Base-by-base conservation (phyloP, 2,329 filamentous ascomycete species). In the Pseudocercospora pini-densiflorae region DNA sequence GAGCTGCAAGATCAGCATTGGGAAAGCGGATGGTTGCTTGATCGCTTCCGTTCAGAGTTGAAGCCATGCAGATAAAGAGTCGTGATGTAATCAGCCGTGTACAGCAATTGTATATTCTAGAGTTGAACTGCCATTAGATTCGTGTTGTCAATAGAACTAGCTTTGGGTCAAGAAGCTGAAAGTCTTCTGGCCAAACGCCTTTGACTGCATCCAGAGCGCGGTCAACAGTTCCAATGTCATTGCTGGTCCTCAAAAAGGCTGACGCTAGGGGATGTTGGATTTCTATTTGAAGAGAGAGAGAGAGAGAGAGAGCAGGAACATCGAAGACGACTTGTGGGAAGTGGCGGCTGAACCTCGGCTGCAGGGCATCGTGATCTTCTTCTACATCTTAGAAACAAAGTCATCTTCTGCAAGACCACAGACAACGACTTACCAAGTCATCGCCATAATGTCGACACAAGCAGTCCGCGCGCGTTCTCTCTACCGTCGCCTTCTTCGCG, bases 401-500 rank as follows among this genome's bases (percentile, higher is more conserved):
- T 1, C 27, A 14, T 19, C 24, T 55, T 7, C 49, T 0, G 2
- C 27, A 47, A 33, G 16, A 27, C 29, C 19, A 36, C 24, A 36
- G 10, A 23, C 14, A 33, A 23, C 45, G 24, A 47, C 21, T 33
- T 21, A n/a, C 21, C 36, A 19, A 36, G 40, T 43, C 40, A n/a
- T 31, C 64, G 33, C 36, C 65, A 67, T 29, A 51, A 82, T 82
- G 80, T 69, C 73, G 43, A 58, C 69, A 36, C 69, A 69, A 29
- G 78, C 86, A 47, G 82, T 83, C 45, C 77, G 79, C 70, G 78
- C 92, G 49, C 92, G 92, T 75, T 88, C 92, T 40, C 86, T 97
- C 77, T 98, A 98, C 86, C 92, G 94, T 75, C 87, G 90, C 49
- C 85, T 97, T 76, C 88, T 98, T 63, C 93, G 94, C 79, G 93